Percentiles rank a stretch among this genome's conserved stretches.
phyloP scores from a whole-genome alignment of 2,329 filamentous ascomycete genomes.

The Graphilbum sp. region DNA sequence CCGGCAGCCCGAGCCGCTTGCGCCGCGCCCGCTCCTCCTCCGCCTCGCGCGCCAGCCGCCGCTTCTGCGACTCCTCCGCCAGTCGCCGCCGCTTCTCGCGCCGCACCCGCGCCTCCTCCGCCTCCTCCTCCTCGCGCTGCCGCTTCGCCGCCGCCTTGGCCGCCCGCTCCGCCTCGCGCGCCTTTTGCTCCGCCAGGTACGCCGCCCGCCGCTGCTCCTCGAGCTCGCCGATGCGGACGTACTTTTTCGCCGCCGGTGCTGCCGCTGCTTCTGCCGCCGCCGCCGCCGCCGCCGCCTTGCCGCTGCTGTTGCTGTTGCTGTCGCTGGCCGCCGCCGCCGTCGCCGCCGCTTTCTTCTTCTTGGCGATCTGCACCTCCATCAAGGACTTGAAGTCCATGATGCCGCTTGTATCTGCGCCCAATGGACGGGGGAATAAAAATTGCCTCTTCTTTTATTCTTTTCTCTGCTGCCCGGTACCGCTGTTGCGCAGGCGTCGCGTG shows the following conservation, averaged over 20 bases:
- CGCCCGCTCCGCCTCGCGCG: constrained; percentile 53
- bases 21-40: constrained; percentile 57
- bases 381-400: constrained; percentile 88
- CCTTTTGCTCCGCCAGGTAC: constrained; percentile 69
- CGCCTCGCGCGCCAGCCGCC: constrained; percentile 55
- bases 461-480: too few relatives aligned
- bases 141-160: constrained; percentile 62
- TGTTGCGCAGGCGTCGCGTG: too few relatives aligned
- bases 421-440: too few relatives aligned
- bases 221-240: constrained; percentile 67
- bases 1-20: constrained; percentile 66
- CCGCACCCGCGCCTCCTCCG: constrained; percentile 47
- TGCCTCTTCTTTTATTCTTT: too few relatives aligned
- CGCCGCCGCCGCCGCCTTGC: constrained; percentile 6
- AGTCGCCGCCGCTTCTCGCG: constrained; percentile 71
- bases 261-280: constrained; percentile 18
- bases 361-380: constrained; percentile 85
- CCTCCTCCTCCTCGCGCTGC: constrained; percentile 75
- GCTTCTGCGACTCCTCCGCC: constrained; percentile 60
- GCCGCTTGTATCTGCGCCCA: background rate
- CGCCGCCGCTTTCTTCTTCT: constrained; percentile 41
- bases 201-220: constrained; percentile 67
- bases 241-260: constrained; percentile 43
- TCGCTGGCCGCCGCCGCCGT: too few relatives aligned
- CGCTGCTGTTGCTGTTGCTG: constrained; percentile 13